phyloP scores from a whole-genome alignment of 352 stramenopile genomes.

The Globisporangium radiosum region DNA sequence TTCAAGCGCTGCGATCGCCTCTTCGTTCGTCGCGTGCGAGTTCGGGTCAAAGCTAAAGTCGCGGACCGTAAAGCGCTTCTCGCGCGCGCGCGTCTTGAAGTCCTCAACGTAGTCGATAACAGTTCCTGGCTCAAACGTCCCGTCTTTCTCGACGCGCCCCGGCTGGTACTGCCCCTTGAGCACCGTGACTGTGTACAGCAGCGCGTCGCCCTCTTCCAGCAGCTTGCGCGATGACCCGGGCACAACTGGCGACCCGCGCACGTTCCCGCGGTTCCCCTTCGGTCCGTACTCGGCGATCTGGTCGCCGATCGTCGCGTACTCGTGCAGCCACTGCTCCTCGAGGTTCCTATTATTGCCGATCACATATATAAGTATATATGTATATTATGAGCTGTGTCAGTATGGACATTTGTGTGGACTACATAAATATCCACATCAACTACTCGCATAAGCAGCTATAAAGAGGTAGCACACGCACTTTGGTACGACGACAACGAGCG shows the following conservation, averaged over 20 bases:
- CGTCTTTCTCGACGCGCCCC: constrained; percentile 79
- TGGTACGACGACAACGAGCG: constrained; percentile 92
- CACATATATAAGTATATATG: not conserved
- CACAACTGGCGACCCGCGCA: constrained; percentile 94
- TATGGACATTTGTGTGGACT: no score
- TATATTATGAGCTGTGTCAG: no score
- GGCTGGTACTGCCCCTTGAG: constrained; percentile 92
- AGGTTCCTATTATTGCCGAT: constrained; percentile 36
- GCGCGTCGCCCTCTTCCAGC: constrained; percentile 88
- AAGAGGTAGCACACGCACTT: constrained; percentile 42
- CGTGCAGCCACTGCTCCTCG: constrained; percentile 85
- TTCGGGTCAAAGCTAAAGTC: constrained; percentile 92
- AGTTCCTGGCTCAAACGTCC: constrained; percentile 88
- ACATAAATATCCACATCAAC: no score
- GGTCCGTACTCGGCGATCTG: constrained; percentile 89
- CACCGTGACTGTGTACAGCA: constrained; percentile 94
- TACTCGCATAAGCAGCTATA: no score
- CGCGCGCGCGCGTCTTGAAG: constrained; percentile 89
- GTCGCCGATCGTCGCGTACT: constrained; percentile 85
- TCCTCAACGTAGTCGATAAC: constrained; percentile 93
- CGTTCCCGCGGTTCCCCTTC: constrained; percentile 85
- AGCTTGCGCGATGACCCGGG: constrained; percentile 89
- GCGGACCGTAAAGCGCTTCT: constrained; percentile 91
- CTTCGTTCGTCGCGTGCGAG: constrained; percentile 82
- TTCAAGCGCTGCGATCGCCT: constrained; percentile 79